phyloP scores from a whole-genome alignment of 2,329 filamentous ascomycete species.

The Chrysoporthe austroafricana region DNA sequence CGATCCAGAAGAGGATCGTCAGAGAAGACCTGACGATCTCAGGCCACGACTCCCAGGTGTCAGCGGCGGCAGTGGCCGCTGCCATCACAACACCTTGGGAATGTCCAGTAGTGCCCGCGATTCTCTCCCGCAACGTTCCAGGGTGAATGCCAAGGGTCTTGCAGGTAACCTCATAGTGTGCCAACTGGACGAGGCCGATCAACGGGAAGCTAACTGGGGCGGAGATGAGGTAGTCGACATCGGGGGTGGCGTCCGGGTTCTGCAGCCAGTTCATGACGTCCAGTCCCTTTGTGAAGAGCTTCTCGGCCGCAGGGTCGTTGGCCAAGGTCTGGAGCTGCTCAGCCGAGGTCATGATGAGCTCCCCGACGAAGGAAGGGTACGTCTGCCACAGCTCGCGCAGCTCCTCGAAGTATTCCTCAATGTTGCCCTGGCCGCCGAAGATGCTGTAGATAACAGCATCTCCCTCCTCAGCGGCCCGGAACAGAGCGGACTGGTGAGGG shows the following conservation, averaged over 20 bases:
- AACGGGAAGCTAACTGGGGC: conserved; percentile 94
- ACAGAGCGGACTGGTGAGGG: conserved; percentile 89
- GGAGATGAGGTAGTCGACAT: conserved; percentile 91
- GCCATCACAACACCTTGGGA: conserved; percentile 96
- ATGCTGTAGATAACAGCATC: conserved; percentile 89
- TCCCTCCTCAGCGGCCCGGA: conserved; percentile 84
- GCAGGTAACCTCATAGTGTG: conserved; percentile 94
- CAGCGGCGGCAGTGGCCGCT: conserved; percentile 85
- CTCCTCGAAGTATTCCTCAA: conserved; percentile 99
- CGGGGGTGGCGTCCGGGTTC: conserved; percentile 85
- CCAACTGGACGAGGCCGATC: conserved; percentile 93
- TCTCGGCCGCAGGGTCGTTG: conserved; percentile 82
- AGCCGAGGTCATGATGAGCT: conserved; percentile 79
- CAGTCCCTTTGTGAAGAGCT: conserved; percentile 96
- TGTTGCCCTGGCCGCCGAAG: conserved; percentile 97
- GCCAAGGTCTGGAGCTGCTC: conserved; percentile 86
- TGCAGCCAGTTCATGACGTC: conserved; percentile 94
- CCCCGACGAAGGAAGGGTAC: conserved; percentile 88
- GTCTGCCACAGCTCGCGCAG: conserved; percentile 88
- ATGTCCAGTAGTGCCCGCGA: conserved; percentile 90
- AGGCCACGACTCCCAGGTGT: conserved; percentile 91
- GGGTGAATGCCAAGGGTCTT: conserved; percentile 88
- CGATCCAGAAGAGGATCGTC: conserved; percentile 98
- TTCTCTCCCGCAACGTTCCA: conserved; percentile 80
- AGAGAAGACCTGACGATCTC: conserved; percentile 79